phyloP scores from a whole-genome alignment of 1,139 yeast species.

The Pichia kudriavzevii region DNA sequence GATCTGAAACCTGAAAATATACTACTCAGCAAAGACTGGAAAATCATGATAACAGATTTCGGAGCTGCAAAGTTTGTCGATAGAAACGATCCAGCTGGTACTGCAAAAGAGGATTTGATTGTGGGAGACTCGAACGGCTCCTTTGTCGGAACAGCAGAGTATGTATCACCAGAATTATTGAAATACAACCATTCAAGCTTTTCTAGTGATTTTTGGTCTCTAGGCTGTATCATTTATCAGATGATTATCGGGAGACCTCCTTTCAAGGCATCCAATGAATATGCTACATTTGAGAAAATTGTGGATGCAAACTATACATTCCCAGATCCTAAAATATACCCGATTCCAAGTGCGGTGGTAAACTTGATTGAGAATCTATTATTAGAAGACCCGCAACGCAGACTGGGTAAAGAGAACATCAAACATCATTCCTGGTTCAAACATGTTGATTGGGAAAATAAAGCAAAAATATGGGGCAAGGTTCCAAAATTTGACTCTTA shows the following conservation, averaged over 20 bases:
- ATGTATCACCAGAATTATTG: constrained; percentile 69
- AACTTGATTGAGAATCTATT: constrained; percentile 50
- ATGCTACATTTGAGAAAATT: constrained; percentile 62
- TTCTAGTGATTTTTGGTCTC: constrained; percentile 76
- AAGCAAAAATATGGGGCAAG: constrained; percentile 60
- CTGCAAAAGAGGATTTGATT: constrained; percentile 18
- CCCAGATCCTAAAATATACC: constrained; percentile 30
- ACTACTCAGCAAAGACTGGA: constrained; percentile 53
- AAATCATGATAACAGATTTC: constrained; percentile 70
- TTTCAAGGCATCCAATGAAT: constrained; percentile 69
- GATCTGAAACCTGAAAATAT: constrained; percentile 78
- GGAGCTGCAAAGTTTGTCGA: constrained; percentile 63
- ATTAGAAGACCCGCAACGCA: constrained; percentile 51
- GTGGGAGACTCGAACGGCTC: constrained; percentile 52
- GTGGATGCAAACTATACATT: constrained; percentile 62
- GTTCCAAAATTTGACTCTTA: constrained; percentile 80
- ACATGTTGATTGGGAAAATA: constrained; percentile 57
- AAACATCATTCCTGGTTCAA: constrained; percentile 72
- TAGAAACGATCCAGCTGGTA: constrained; percentile 1
- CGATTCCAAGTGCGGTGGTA: constrained; percentile 38
- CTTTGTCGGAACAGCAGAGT: constrained; percentile 72
- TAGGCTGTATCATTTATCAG: constrained; percentile 73
- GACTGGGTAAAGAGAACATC: constrained; percentile 56
- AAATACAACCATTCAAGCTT: constrained; percentile 64
- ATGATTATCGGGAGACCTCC: constrained; percentile 75